Evolutionary conservation across 2,329 filamentous ascomycete genomes (phyloP).

Genomic region (Bipolaris gigantea): DNA sequence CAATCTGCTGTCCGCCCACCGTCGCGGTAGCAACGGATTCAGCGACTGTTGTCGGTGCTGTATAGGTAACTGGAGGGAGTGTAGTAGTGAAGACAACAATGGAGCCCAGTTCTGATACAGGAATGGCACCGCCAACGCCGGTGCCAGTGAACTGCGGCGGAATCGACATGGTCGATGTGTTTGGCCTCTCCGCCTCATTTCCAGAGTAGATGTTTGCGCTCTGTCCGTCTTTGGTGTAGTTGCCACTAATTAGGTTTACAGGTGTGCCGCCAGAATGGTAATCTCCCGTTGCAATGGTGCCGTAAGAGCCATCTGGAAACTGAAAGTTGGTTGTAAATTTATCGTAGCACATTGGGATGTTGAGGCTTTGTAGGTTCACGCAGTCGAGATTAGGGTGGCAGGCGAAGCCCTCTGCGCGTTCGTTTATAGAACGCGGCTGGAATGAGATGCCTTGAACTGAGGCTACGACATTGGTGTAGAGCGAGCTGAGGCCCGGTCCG

Average conservation of each 20-base stretch:
- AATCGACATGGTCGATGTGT: conserved; percentile 49
- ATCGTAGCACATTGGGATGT: conserved; percentile 56
- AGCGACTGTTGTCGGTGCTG: conserved; percentile 27
- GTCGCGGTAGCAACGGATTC: conserved; percentile 23
- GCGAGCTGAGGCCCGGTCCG: conserved; percentile 38
- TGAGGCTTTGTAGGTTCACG: conserved; percentile 45
- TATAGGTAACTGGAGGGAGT: conserved; percentile 31
- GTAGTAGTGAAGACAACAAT: conserved; percentile 42
- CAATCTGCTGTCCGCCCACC: conserved; percentile 20
- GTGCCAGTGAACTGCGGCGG: conserved; percentile 52
- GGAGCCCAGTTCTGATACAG: conserved; percentile 48
- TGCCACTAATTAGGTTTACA: conserved; percentile 51
- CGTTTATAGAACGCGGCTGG: conserved; percentile 28
- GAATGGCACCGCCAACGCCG: conserved; percentile 53
- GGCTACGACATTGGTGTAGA: conserved; percentile 41
- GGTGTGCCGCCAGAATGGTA: conserved; percentile 47
- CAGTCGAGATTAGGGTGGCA: conserved; percentile 46
- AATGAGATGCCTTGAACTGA: conserved; percentile 43
- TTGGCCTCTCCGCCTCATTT: conserved; percentile 45
- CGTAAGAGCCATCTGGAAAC: conserved; percentile 52
- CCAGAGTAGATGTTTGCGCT: conserved; percentile 52
- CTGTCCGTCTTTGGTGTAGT: conserved; percentile 46
- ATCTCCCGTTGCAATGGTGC: conserved; percentile 49
- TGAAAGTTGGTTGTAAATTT: conserved; percentile 56
- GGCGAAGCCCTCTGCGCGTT: conserved; percentile 33